Conservation (phyloP, 495 filamentous ascomycete genomes). For the Lentithecium fluviatile region DNA sequence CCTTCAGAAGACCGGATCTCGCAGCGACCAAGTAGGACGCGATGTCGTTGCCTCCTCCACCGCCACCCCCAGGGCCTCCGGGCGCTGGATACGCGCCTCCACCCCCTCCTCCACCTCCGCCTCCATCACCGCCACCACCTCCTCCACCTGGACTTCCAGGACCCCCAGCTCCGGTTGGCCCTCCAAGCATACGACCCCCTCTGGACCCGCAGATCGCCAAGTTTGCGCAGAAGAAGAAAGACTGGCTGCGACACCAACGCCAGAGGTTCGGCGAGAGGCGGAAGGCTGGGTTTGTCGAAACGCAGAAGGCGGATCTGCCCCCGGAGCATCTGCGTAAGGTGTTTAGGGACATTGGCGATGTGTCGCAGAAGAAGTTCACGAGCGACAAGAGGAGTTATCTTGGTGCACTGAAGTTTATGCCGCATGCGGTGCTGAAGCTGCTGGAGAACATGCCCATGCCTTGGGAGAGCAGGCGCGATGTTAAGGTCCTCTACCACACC, state of each 20-base stretch:
- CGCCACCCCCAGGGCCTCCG: conserved; percentile 6
- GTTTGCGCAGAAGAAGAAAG: conserved; percentile 97
- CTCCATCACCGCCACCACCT: conserved; percentile 60
- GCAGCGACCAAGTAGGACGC: neutral
- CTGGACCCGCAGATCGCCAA: conserved; percentile 87
- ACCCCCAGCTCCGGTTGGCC: conserved; percentile 80
- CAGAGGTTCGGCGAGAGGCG: conserved; percentile 96
- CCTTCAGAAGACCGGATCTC: too few species aligned
- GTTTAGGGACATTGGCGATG: conserved; percentile 97
- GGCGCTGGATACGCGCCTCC: conserved; percentile 5
- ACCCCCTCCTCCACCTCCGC: conserved; percentile 4
- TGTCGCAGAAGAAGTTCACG: conserved; percentile 98
- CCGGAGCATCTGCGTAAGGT: conserved; percentile 98
- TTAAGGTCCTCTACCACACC: conserved; percentile 97
- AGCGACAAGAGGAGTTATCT: conserved; percentile 98
- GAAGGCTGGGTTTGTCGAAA: conserved; percentile 94
- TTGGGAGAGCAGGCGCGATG: conserved; percentile 93
- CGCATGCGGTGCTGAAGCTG: conserved; percentile 97
- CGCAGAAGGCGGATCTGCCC: conserved; percentile 98
- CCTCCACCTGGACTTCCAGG: conserved; percentile 68
- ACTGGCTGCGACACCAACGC: conserved; percentile 92
- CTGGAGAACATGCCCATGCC: conserved; percentile 99
- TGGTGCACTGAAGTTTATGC: conserved; percentile 98
- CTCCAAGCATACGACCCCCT: conserved; percentile 82
- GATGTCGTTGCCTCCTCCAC: conserved; percentile 1